A percentile compares a stretch with the other conserved stretches of the same genome.
phyloP scores from a whole-genome alignment of 2,329 filamentous ascomycete genomes.

The Trichoderma cornu-damae region DNA sequence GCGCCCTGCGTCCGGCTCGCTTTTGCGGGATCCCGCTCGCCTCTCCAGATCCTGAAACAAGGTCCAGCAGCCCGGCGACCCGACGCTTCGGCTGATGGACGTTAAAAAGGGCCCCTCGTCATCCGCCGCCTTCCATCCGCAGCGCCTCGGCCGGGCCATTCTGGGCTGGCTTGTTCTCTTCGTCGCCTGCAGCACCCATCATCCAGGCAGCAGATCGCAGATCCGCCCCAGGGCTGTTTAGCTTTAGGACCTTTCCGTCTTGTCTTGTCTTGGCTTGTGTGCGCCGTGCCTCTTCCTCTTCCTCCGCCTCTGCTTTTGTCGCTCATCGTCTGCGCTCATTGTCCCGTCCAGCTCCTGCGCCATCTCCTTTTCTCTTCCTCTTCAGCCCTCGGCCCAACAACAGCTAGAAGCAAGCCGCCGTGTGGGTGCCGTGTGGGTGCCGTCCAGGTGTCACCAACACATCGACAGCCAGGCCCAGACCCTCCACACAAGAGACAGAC shows the following conservation, averaged over 20 bases:
- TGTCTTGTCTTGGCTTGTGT: not conserved
- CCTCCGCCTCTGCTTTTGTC: not conserved
- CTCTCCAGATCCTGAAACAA: slow-evolving; percentile 19
- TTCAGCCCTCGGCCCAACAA: not conserved
- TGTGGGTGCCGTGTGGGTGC: slow-evolving; percentile 16
- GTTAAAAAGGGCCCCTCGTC: slow-evolving; percentile 13
- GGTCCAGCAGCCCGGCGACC: slow-evolving; percentile 9
- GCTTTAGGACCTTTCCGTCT: not conserved
- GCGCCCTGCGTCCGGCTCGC: not conserved
- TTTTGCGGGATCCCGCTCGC: slow-evolving; percentile 8
- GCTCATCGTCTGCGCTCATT: not conserved
- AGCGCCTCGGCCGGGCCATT: too few species aligned
- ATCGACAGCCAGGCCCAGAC: slow-evolving; percentile 3
- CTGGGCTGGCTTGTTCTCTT: not conserved
- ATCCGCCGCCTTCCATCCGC: not conserved
- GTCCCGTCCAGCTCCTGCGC: not conserved
- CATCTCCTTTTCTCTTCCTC: not conserved
- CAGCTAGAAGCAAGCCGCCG: slow-evolving; percentile 7
- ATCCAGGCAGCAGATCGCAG: slow-evolving; percentile 18
- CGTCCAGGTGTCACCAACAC: slow-evolving; percentile 18
- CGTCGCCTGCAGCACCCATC: slow-evolving; percentile 12
- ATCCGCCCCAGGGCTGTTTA: slow-evolving; percentile 16
- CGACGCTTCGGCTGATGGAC: slow-evolving; percentile 16
- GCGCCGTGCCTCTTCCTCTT: not conserved
- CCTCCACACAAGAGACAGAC: too few species aligned